phyloP scores from a whole-genome alignment of 352 stramenopile species.

The Poterioochromonas sp. region DNA sequence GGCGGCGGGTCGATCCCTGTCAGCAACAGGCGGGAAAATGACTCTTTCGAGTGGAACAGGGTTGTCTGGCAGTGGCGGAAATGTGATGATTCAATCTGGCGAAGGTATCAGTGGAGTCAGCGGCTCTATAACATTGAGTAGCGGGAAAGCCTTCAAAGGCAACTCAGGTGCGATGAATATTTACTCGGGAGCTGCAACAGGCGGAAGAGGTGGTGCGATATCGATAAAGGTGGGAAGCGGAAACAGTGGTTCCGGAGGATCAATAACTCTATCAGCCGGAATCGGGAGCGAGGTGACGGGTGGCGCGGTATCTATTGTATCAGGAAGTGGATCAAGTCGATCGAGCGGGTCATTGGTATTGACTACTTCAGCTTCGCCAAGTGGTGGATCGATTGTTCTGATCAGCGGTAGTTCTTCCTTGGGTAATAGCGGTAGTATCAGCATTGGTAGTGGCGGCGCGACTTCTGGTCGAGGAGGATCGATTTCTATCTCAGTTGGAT shows the following conservation, averaged over 20 bases:
- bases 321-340: slow-evolving; percentile 48
- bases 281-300: slow-evolving; percentile 61
- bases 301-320: slow-evolving; percentile 63
- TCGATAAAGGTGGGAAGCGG: slow-evolving; percentile 51
- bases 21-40: slow-evolving; percentile 33
- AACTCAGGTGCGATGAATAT: slow-evolving; percentile 46
- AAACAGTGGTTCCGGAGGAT: slow-evolving; percentile 64
- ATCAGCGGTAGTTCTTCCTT: slow-evolving; percentile 34
- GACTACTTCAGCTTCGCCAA: not conserved
- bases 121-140: slow-evolving; percentile 40
- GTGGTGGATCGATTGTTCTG: slow-evolving; percentile 36
- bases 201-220: slow-evolving; percentile 47
- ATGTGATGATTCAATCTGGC: slow-evolving; percentile 38
- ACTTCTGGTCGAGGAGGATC: not conserved
- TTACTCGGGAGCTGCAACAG: slow-evolving; percentile 42
- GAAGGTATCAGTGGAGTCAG: slow-evolving; percentile 34
- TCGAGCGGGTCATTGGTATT: slow-evolving; percentile 31
- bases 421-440: slow-evolving; percentile 43
- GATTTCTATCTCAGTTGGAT: not conserved
- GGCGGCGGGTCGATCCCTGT: slow-evolving; percentile 11
- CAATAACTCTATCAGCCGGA: slow-evolving; percentile 61
- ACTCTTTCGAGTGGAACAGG: slow-evolving; percentile 28
- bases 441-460: slow-evolving; percentile 34
- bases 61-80: not conserved
- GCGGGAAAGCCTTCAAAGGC: slow-evolving; percentile 36